Conservation (phyloP, 495 filamentous ascomycete species). For the Tuber indicum region DNA sequence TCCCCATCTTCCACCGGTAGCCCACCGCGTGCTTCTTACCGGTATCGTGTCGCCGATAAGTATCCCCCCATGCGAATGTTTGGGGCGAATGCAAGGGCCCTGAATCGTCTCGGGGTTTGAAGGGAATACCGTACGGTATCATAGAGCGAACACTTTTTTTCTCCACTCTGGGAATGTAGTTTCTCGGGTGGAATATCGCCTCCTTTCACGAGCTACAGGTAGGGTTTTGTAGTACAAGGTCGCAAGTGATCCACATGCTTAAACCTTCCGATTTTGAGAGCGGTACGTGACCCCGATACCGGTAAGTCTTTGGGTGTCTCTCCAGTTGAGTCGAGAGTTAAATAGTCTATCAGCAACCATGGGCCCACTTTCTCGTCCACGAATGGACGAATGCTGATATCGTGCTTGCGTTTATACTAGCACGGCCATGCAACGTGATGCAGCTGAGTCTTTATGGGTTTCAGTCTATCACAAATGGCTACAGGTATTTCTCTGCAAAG, state of each 20-base stretch:
- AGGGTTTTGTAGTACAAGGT: not conserved
- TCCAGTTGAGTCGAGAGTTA: not conserved
- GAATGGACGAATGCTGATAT: not conserved
- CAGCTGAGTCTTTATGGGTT: not conserved
- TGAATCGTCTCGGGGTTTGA: not conserved
- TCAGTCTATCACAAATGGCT: not conserved
- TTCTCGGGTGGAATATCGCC: not conserved
- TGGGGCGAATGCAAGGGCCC: not conserved
- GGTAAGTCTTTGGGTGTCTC: not conserved
- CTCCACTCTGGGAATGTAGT: not conserved
- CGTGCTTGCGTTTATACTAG: not conserved
- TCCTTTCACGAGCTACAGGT: not conserved
- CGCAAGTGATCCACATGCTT: not conserved
- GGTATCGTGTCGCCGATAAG: not conserved
- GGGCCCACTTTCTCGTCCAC: not conserved
- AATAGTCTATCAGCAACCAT: not conserved
- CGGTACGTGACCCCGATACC: not conserved
- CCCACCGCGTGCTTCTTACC: not conserved
- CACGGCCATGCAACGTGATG: not conserved
- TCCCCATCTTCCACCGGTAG: not conserved
- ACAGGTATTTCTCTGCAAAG: not conserved
- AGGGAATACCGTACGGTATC: not conserved
- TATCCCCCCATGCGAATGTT: not conserved
- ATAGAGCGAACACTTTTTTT: not conserved
- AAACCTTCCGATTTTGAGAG: not conserved